phyloP scores from a whole-genome alignment of 768 basidiomycete genomes.

The Lentinula edodes region DNA sequence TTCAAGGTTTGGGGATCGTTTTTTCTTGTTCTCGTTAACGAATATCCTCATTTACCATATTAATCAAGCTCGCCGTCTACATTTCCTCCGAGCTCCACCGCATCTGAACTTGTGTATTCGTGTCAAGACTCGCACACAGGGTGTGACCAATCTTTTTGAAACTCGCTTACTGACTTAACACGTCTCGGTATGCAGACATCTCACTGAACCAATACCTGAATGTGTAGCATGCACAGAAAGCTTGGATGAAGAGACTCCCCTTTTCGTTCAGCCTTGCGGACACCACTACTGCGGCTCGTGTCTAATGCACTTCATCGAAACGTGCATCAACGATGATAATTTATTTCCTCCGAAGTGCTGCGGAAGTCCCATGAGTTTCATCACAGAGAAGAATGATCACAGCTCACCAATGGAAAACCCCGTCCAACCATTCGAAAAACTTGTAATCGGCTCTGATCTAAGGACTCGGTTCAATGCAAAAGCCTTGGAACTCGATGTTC shows the following conservation, averaged over 20 bases:
- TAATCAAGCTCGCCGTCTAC: background rate
- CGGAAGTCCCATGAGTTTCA: background rate
- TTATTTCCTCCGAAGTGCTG: constrained; percentile 5
- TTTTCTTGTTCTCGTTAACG: background rate
- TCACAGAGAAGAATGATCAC: background rate
- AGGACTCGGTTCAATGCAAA: constrained; percentile 18
- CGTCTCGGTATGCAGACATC: too few species aligned
- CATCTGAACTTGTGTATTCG: background rate
- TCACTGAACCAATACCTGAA: background rate
- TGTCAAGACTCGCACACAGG: background rate
- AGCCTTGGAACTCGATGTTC: constrained; percentile 22
- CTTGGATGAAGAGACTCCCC: background rate
- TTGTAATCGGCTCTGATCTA: background rate
- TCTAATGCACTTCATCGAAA: background rate
- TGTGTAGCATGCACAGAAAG: background rate
- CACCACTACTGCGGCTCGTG: constrained; percentile 5
- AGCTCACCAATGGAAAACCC: background rate
- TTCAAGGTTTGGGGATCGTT: background rate
- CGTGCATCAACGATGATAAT: background rate
- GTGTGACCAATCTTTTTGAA: background rate
- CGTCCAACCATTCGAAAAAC: background rate
- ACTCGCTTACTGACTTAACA: background rate
- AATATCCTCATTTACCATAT: too few species aligned
- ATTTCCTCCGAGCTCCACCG: background rate
- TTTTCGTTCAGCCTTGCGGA: background rate